phyloP scores from a whole-genome alignment of 805 yeast species.

The Kluyveromyces dobzhanskii region DNA sequence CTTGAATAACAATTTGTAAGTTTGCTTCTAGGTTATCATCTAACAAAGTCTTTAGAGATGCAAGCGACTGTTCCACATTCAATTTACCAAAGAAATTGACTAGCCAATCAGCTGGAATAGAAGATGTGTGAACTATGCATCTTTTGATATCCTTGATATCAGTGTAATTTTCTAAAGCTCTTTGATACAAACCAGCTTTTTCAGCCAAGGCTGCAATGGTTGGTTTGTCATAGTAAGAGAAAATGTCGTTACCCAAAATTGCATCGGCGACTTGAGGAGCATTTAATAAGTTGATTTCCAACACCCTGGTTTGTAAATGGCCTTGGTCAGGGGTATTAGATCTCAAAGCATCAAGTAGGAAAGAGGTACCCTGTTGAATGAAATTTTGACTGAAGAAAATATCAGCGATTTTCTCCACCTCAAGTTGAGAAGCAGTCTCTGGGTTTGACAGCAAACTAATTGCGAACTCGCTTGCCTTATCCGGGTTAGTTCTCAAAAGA shows the following conservation, averaged over 20 bases:
- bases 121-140: conserved; percentile 79
- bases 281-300: conserved; percentile 85
- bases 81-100: conserved; percentile 87
- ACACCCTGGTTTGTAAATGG: conserved; percentile 86
- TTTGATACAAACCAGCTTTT: conserved; percentile 90
- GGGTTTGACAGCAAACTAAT: conserved; percentile 67
- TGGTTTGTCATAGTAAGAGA: conserved; percentile 90
- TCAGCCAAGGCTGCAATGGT: conserved; percentile 89
- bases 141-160: conserved; percentile 94
- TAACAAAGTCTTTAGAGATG: conserved; percentile 80
- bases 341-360: conserved; percentile 89
- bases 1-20: conserved; percentile 89
- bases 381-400: conserved; percentile 89
- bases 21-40: conserved; percentile 73
- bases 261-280: conserved; percentile 99
- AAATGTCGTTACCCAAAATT: conserved; percentile 89
- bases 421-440: conserved; percentile 49
- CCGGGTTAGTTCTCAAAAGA: conserved; percentile 89
- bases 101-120: conserved; percentile 88
- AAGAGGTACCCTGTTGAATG: conserved; percentile 97
- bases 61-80: conserved; percentile 86
- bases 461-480: conserved; percentile 96
- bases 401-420: conserved; percentile 83
- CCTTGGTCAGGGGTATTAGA: conserved; percentile 92
- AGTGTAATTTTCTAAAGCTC: conserved; percentile 93